Evolutionary conservation across 2,329 filamentous ascomycete genomes (phyloP), one percentile per base, ranked within the genome.

Genomic region (Curvularia eragrostidis): DNA sequence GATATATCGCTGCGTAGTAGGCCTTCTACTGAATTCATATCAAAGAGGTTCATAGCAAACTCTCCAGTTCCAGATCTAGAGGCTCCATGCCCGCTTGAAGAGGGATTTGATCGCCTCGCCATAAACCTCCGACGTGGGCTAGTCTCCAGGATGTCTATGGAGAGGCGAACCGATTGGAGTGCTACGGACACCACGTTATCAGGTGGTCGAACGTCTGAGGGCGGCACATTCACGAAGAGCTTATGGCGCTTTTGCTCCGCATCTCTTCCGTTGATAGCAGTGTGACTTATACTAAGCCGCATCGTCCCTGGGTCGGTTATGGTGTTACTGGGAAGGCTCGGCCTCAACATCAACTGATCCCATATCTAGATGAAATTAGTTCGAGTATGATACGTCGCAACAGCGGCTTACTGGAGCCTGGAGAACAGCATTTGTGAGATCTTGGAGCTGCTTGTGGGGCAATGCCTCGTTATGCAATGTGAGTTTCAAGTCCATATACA

Each of bases 171-270:
- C 6, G 62, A 66, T 5, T 75, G 56, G 1, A 79, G 64, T 13
- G 26, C 51, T 12, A 75, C 21, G 1, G 48, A 52, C 5, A 62
- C 39, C 12, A 77, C 48, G 3, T 66, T 69, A 13, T 67, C 58
- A 9, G 78, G 74, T 19, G 77, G 73, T 21, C 60, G 66, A 4
- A 74, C 24, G 41, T 76, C 72, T 41, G 64, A 55, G 10, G 57
- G 52, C n/a, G 70, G 64, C 0, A 73, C 67, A n/a, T 65, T 63
- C 13, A 56, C 47, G 2, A 59, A 58, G 6, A 75, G 46, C 19
- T 66, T 69, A 52, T 75, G 71, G 13, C 41, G 49, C 53, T 54
- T 54, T 44, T 56, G 61, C 12, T 47, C 49, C 19, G 56, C 44
- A 7, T 54, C 21, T 18, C 62, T 26, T 9, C 42, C 15, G 23